These are phyloP conservation scores for Boletus coccyginus DNA, from an alignment of 768 basidiomycete genomes.

Conservation along the genomic window DNA sequence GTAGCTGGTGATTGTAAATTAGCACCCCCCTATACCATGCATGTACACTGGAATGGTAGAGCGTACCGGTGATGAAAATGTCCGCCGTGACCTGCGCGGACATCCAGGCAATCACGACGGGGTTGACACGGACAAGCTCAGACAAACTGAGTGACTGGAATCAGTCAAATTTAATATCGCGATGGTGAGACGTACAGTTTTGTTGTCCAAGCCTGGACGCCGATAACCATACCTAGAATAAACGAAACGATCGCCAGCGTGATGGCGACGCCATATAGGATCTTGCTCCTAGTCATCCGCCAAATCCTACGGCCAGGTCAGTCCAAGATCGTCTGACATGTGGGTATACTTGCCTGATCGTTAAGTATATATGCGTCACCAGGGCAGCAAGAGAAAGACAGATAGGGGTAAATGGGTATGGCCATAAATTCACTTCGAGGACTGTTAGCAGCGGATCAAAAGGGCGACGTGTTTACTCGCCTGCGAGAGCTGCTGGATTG, in stretches of 20 bases:
- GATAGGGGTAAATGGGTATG: slow-evolving; percentile 49
- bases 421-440: slow-evolving; percentile 41
- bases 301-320: slow-evolving; percentile 12
- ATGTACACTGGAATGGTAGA: too few relatives aligned
- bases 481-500: slow-evolving; percentile 8
- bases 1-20: slow-evolving; percentile 15
- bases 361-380: slow-evolving; percentile 48
- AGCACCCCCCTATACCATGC: too few relatives aligned
- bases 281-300: slow-evolving; percentile 6
- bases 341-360: slow-evolving; percentile 36
- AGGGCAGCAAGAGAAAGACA: slow-evolving; percentile 47
- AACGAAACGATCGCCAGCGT: slow-evolving; percentile 39
- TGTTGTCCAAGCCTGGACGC: slow-evolving; percentile 43
- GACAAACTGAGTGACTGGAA: slow-evolving; percentile 31
- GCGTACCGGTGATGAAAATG: slow-evolving; percentile 41
- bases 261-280: slow-evolving; percentile 36
- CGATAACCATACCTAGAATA: slow-evolving; percentile 42
- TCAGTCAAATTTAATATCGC: not conserved
- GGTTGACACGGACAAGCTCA: slow-evolving; percentile 39
- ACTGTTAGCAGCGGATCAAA: not conserved
- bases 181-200: slow-evolving; percentile 32
- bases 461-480: not conserved
- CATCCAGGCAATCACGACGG: slow-evolving; percentile 47
- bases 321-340: too few relatives aligned
- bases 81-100: slow-evolving; percentile 45